These are phyloP conservation scores for Paecilomyces sp. DNA, from an alignment of 2,329 filamentous ascomycete genomes.

Conservation along the genomic window DNA sequence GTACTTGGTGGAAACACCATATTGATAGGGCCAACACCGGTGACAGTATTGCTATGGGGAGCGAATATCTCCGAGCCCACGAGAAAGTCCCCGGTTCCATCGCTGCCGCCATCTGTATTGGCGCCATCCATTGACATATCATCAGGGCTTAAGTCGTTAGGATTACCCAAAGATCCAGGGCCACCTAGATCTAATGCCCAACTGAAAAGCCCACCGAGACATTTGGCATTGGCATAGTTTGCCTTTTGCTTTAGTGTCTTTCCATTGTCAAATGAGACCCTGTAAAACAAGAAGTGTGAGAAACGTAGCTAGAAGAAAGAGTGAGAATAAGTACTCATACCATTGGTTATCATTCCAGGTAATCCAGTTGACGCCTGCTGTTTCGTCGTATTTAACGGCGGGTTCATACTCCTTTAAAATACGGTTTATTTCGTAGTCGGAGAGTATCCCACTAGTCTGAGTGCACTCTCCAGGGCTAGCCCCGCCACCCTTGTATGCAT, in stretches of 20 bases:
- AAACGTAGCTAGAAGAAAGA: background rate
- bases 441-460: background rate
- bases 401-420: background rate
- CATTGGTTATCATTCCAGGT: slow-evolving; percentile 7
- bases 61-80: background rate
- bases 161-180: slow-evolving; percentile 4
- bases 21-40: background rate
- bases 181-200: slow-evolving; percentile 13
- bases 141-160: background rate
- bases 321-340: slow-evolving; percentile 1
- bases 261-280: slow-evolving; percentile 12
- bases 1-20: background rate
- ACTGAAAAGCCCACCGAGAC: slow-evolving; percentile 11
- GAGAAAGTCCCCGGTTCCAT: background rate
- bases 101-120: background rate
- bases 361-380: slow-evolving; percentile 10
- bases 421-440: background rate
- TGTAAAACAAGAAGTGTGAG: background rate
- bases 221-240: slow-evolving; percentile 10
- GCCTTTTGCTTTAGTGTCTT: slow-evolving; percentile 11
- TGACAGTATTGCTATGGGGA: background rate
- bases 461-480: background rate
- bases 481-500: background rate
- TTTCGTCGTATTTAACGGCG: slow-evolving; percentile 1
- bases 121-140: background rate